Evolutionary conservation across 495 filamentous ascomycete genomes (phyloP).

Genomic region (Tuber melanosporum): DNA sequence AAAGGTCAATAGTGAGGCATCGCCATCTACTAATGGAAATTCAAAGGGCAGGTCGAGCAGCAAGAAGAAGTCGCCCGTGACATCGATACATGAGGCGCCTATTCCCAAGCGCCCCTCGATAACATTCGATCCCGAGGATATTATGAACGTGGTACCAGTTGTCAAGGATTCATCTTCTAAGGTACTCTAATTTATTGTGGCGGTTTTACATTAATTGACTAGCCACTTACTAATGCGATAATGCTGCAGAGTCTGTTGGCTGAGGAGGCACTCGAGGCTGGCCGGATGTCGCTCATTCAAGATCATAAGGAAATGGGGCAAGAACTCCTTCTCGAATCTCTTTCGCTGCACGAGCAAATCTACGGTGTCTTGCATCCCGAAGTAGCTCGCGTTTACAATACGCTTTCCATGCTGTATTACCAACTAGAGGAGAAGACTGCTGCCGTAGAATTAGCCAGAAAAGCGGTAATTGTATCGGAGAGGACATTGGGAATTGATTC

Average conservation of each 20-base stretch:
- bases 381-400: slow-evolving; percentile 90
- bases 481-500: slow-evolving; percentile 91
- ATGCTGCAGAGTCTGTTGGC: slow-evolving; percentile 61
- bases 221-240: slow-evolving; percentile 48
- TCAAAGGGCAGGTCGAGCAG: slow-evolving; percentile 49
- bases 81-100: slow-evolving; percentile 44
- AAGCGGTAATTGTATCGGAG: slow-evolving; percentile 93
- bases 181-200: background rate
- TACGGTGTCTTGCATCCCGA: slow-evolving; percentile 97
- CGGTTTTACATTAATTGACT: background rate
- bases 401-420: slow-evolving; percentile 89
- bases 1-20: slow-evolving; percentile 36
- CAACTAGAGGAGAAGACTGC: slow-evolving; percentile 91
- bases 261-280: slow-evolving; percentile 92
- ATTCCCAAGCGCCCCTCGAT: slow-evolving; percentile 47
- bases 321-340: slow-evolving; percentile 87
- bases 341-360: slow-evolving; percentile 96
- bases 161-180: slow-evolving; percentile 76
- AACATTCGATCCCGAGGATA: slow-evolving; percentile 75
- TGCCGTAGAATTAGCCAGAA: slow-evolving; percentile 89
- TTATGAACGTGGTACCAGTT: slow-evolving; percentile 83
- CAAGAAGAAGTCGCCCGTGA: slow-evolving; percentile 67
- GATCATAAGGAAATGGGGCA: slow-evolving; percentile 93
- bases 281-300: slow-evolving; percentile 87
- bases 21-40: slow-evolving; percentile 43